Conservation (phyloP, 164 flowering plant genomes). For the Litsea cubeba region DNA sequence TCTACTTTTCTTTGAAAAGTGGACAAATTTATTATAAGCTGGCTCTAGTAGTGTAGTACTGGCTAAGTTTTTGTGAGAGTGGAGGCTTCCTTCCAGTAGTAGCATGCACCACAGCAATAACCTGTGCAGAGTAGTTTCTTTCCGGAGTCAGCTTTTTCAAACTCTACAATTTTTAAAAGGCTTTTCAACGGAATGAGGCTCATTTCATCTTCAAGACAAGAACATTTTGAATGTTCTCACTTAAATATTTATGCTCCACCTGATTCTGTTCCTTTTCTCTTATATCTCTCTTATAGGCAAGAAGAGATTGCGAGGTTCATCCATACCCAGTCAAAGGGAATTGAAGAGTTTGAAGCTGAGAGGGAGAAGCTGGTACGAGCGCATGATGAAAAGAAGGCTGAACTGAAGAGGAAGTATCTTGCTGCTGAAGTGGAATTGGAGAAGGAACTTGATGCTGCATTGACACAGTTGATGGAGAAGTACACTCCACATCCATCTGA, state of each 20-base stretch:
- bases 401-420: conserved; percentile 39
- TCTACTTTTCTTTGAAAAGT: neutral
- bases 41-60: neutral
- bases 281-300: conserved; percentile 27
- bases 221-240: neutral
- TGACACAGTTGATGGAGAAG: conserved; percentile 47
- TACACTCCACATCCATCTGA: conserved; percentile 27
- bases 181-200: neutral
- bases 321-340: conserved; percentile 44
- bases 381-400: conserved; percentile 42
- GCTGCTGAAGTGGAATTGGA: conserved; percentile 52
- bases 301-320: conserved; percentile 39
- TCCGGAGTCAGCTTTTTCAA: neutral
- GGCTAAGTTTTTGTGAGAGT: neutral
- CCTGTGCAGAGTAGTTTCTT: neutral
- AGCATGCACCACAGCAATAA: neutral
- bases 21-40: neutral
- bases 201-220: neutral
- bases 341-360: conserved; percentile 45
- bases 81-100: neutral
- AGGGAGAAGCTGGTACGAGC: conserved; percentile 42
- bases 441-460: conserved; percentile 38
- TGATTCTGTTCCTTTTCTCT: neutral
- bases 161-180: no score
- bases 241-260: neutral